Base-by-base conservation (phyloP, 1,284 basidiomycete species). In the Sanguinoderma infundibulare region DNA sequence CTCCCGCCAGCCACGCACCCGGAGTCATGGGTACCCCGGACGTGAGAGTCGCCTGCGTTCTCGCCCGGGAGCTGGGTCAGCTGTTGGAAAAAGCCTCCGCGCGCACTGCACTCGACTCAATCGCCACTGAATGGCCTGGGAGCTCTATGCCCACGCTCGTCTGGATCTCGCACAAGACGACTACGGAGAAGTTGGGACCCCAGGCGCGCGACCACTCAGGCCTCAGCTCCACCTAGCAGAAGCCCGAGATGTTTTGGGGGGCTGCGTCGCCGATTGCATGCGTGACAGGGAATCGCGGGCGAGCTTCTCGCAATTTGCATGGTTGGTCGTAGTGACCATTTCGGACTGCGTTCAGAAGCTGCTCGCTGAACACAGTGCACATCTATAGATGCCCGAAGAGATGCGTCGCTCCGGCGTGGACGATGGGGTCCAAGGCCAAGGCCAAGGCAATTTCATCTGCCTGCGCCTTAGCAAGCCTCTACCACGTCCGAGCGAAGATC, bases 1-100 rank as follows among this genome's bases (percentile, higher is more conserved):
- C n/a, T n/a, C n/a, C n/a, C n/a, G n/a, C 3, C 30, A 51, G 30
- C 49, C 20, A 50, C 26, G 26, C 49, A 10, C 49, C 49, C 32
- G 49, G 49, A 51, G 49, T 51, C 49, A 51, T 51, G 49, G 49
- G 49, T 51, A 51, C 49, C 32, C 32, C 49, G 22, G 49, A 51
- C 49, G 49, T 51, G 49, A 35, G 49, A 51, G 49, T 32, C 30
- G 32, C 28, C 30, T 51, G 49, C 49, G 46, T 49, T 49, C 46
- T 49, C 46, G 49, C 30, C 32, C 32, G n/a, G 32, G 24, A 10
- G 49, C n/a, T 22, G 20, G 28, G 49, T 51, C 49, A 51, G 49
- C 49, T 51, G 49, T n/a, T 14, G 17, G 49, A n/a, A 20, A 51
- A 36, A 51, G 32, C 49, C 3, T 34, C 49, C 49, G 49, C 32